A percentile compares a stretch with the other conserved stretches of the same genome.
Evolutionary conservation across 208 protist species (phyloP).

Genomic region (Wallacemonas sp.): DNA sequence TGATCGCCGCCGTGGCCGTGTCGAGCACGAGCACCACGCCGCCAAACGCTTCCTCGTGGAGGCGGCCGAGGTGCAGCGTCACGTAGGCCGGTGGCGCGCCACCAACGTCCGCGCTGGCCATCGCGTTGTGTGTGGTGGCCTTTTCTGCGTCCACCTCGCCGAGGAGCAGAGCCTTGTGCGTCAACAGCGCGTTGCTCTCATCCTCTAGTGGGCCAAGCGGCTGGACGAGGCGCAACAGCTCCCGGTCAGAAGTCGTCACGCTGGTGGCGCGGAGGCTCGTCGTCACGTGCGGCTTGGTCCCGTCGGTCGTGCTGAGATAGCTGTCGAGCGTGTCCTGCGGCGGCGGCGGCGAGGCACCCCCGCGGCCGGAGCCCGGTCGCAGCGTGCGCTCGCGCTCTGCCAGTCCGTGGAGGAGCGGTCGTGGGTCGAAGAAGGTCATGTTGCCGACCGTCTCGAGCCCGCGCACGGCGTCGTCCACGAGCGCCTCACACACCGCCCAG

Average conservation of each 20-base stretch:
- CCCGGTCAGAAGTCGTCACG: neutral
- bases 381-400: neutral
- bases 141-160: neutral
- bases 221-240: neutral
- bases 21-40: conserved; percentile 61
- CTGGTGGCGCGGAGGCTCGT: neutral
- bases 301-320: neutral
- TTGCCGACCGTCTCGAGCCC: neutral
- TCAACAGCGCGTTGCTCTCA: neutral
- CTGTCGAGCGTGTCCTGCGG: neutral
- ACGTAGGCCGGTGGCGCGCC: conserved; percentile 20
- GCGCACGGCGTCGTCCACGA: neutral
- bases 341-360: no score
- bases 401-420: neutral
- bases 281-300: neutral
- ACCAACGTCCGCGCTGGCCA: neutral
- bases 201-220: neutral
- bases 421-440: conserved; percentile 9
- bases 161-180: conserved; percentile 1
- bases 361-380: neutral
- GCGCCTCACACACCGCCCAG: neutral
- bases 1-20: conserved; percentile 37
- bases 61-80: conserved; percentile 39
- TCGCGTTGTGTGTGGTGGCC: neutral
- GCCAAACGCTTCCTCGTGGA: conserved; percentile 35